A percentile compares a stretch with the other conserved stretches of the same genome.
These are phyloP conservation scores for Daldinia concentrica DNA, from an alignment of 495 filamentous ascomycete genomes.

Conservation along the genomic window DNA sequence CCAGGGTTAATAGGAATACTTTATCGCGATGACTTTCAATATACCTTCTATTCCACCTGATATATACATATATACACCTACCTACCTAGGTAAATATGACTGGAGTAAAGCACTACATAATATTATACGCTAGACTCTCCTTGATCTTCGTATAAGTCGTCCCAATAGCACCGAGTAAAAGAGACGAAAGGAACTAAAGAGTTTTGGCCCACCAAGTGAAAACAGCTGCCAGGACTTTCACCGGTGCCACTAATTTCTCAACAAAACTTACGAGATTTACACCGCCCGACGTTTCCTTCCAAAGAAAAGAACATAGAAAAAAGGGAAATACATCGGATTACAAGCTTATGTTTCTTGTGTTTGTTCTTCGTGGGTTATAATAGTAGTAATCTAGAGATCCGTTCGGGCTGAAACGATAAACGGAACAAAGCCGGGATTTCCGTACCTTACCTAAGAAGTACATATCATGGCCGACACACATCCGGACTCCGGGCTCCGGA, in stretches of 20 bases:
- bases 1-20: conserved; percentile 24
- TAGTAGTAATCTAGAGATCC: background rate
- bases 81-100: background rate
- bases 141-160: conserved; percentile 10
- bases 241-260: conserved; percentile 24
- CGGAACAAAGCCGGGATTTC: background rate
- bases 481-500: conserved; percentile 27
- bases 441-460: background rate
- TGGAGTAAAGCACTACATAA: background rate
- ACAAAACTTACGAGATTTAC: conserved; percentile 22
- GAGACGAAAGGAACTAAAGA: conserved; percentile 5
- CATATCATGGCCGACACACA: conserved; percentile 31
- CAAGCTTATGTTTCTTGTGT: conserved; percentile 5
- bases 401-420: background rate
- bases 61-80: background rate
- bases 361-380: background rate
- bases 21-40: conserved; percentile 32
- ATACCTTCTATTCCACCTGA: conserved; percentile 15
- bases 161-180: background rate
- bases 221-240: conserved; percentile 20
- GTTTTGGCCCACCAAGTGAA: conserved; percentile 17
- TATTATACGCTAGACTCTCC: background rate
- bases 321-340: background rate
- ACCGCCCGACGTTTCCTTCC: conserved; percentile 6
- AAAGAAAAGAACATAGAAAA: background rate